These are phyloP conservation scores for Teunomyces panamensis DNA, from an alignment of 805 yeast species.

Conservation along the genomic window DNA sequence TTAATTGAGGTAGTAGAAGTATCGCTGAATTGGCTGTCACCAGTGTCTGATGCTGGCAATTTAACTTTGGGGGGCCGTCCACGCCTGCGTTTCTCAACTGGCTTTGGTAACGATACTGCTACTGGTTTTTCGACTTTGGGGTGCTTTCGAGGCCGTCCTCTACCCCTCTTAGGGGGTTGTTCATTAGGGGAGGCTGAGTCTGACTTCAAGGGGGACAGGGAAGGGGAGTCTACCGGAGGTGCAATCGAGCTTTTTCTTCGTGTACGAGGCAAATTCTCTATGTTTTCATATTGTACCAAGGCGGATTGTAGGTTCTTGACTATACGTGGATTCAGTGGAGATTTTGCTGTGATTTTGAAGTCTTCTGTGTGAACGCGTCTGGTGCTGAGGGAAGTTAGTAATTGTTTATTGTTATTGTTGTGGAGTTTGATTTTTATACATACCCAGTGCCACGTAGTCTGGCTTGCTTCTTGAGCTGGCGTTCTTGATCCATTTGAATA, in stretches of 20 bases:
- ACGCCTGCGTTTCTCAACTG: background rate
- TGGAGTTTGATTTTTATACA: conserved; percentile 14
- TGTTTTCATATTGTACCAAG: conserved; percentile 19
- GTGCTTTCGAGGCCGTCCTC: background rate
- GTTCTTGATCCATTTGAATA: conserved; percentile 8
- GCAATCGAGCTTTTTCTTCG: conserved; percentile 7
- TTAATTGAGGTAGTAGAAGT: background rate
- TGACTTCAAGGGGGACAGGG: background rate
- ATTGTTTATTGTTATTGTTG: background rate
- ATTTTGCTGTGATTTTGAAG: conserved; percentile 13
- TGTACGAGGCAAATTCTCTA: conserved; percentile 15
- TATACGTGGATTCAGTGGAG: conserved; percentile 6
- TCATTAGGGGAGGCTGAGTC: background rate
- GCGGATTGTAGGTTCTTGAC: conserved; percentile 23
- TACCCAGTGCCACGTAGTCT: conserved; percentile 44
- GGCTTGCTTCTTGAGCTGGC: conserved; percentile 23
- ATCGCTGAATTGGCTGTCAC: background rate
- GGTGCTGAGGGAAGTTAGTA: conserved; percentile 16
- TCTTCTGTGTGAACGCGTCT: conserved; percentile 15
- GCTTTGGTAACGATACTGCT: background rate
- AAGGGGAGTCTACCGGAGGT: background rate
- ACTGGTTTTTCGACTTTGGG: conserved; percentile 1
- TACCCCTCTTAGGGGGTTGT: background rate
- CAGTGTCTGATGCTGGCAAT: background rate
- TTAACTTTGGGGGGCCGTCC: conserved; percentile 1